These are phyloP conservation scores for Russula earlei DNA, from an alignment of 768 basidiomycete genomes.

Conservation along the genomic window DNA sequence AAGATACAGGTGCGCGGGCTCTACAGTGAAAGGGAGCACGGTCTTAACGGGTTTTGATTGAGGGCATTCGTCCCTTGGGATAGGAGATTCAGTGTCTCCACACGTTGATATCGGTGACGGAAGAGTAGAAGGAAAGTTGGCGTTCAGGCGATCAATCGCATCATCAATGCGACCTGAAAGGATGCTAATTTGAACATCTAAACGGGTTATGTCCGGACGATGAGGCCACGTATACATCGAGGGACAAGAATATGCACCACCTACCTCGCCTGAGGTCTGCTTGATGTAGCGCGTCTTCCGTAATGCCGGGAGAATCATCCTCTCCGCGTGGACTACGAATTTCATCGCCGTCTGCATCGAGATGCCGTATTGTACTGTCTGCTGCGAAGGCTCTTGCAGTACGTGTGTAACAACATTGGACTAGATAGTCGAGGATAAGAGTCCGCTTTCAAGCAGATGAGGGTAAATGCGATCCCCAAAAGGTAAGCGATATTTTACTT, in stretches of 20 bases:
- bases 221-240: background rate
- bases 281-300: constrained; percentile 11
- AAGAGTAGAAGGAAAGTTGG: constrained; percentile 70
- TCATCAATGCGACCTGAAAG: constrained; percentile 68
- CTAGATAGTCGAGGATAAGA: constrained; percentile 69
- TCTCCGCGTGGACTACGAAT: constrained; percentile 28
- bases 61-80: constrained; percentile 20
- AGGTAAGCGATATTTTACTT: background rate
- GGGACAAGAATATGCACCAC: background rate
- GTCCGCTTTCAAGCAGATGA: constrained; percentile 37
- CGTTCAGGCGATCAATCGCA: constrained; percentile 55
- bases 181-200: constrained; percentile 64
- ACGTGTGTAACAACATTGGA: constrained; percentile 60
- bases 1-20: constrained; percentile 67
- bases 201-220: background rate
- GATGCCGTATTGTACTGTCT: constrained; percentile 51
- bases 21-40: constrained; percentile 50
- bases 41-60: constrained; percentile 35
- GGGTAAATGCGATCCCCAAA: background rate
- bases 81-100: background rate
- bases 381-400: constrained; percentile 61
- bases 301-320: constrained; percentile 18
- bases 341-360: constrained; percentile 67
- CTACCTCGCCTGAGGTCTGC: constrained; percentile 13
- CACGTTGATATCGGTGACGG: constrained; percentile 20